Conservation (phyloP, 176 grass and related monocot genomes). For the Hordeum marinum region DNA sequence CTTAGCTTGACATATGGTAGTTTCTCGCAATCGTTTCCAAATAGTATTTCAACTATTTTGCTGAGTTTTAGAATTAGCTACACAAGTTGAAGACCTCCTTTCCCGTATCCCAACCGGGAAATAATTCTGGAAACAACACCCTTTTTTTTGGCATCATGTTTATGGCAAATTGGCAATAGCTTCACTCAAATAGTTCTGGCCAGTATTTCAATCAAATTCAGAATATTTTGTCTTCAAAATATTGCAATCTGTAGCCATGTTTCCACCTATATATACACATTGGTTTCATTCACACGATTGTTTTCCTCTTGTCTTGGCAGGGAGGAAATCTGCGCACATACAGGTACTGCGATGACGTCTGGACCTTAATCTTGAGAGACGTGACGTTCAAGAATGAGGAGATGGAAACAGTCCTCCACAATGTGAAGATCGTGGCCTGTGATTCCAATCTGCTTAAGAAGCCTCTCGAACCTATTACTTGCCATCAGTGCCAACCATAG, state of each 20-base stretch:
- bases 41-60: background rate
- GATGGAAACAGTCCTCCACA: constrained; percentile 28
- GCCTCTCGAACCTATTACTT: background rate
- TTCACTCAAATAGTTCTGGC: background rate
- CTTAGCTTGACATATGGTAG: background rate
- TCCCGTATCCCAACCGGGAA: background rate
- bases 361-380: constrained; percentile 78
- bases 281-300: background rate
- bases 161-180: background rate
- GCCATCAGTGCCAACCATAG: background rate
- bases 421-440: constrained; percentile 86
- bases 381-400: constrained; percentile 64
- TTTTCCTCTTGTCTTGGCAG: constrained; percentile 34
- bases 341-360: constrained; percentile 91
- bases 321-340: constrained; percentile 92
- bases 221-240: background rate
- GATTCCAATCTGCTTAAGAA: background rate
- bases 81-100: no score
- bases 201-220: background rate
- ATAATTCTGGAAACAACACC: background rate
- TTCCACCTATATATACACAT: background rate
- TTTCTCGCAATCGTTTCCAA: background rate
- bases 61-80: no score
- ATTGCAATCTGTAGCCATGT: background rate
- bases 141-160: background rate